phyloP scores from a whole-genome alignment of 2,329 filamentous ascomycete genomes.

The Trichoderma semiorbis region DNA sequence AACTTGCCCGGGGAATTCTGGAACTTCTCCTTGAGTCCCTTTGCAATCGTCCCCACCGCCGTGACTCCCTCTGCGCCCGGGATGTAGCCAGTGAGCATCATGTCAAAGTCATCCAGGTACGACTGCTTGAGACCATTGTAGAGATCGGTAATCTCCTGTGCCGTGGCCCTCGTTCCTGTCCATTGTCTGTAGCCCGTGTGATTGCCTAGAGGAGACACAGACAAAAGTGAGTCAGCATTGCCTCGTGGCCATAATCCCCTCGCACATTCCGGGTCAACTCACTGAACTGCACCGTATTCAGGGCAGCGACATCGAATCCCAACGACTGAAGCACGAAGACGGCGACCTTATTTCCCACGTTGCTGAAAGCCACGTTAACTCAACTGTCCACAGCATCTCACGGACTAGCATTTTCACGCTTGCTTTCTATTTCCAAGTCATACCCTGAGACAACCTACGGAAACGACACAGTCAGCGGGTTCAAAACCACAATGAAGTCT shows the following conservation, averaged over 20 bases:
- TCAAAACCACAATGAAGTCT: not conserved
- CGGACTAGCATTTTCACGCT: slow-evolving; percentile 9
- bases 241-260: not conserved
- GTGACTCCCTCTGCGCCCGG: slow-evolving; percentile 82
- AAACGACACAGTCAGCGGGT: not conserved
- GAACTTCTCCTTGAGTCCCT: slow-evolving; percentile 69
- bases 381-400: not conserved
- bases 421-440: slow-evolving; percentile 3
- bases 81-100: slow-evolving; percentile 92
- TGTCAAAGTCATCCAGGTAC: slow-evolving; percentile 83
- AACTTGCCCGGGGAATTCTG: slow-evolving; percentile 67
- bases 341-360: slow-evolving; percentile 97
- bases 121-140: slow-evolving; percentile 82
- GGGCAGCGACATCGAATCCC: slow-evolving; percentile 86
- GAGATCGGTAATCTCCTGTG: slow-evolving; percentile 77
- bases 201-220: slow-evolving; percentile 63
- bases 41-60: slow-evolving; percentile 78
- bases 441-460: slow-evolving; percentile 44
- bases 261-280: slow-evolving; percentile 34
- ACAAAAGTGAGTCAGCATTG: not conserved
- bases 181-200: slow-evolving; percentile 90
- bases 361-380: slow-evolving; percentile 50
- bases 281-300: slow-evolving; percentile 99
- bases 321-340: slow-evolving; percentile 91
- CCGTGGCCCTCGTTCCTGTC: slow-evolving; percentile 77